phyloP scores from a whole-genome alignment of 2,329 filamentous ascomycete genomes.

The Fusarium chlamydosporum region DNA sequence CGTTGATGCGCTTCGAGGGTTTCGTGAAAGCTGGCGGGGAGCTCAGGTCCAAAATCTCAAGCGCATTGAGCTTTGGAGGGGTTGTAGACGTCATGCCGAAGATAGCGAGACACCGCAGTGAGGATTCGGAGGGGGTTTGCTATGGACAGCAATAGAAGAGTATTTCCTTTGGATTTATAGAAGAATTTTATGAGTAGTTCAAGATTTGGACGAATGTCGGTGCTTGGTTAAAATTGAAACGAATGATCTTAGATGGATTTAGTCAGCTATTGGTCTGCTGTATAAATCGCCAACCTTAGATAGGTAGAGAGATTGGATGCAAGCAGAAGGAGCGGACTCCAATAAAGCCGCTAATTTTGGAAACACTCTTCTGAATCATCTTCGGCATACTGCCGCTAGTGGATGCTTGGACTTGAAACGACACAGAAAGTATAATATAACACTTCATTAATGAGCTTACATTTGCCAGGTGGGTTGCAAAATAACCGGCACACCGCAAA shows the following conservation, averaged over 20 bases:
- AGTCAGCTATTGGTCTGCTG: background rate
- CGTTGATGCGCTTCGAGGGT: constrained; percentile 86
- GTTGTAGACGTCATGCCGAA: constrained; percentile 45
- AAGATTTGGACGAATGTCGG: constrained; percentile 3
- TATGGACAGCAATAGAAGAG: accelerated
- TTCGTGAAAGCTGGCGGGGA: constrained; percentile 69
- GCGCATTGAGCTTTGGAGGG: constrained; percentile 49
- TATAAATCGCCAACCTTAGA: background rate
- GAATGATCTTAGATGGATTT: background rate
- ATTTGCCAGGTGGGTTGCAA: background rate
- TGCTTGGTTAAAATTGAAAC: constrained; percentile 18
- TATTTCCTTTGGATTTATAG: background rate
- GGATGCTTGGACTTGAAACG: no score
- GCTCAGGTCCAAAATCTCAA: constrained; percentile 65
- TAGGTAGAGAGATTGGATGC: constrained; percentile 1
- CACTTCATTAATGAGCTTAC: background rate
- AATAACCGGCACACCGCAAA: no score
- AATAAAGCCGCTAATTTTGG: background rate
- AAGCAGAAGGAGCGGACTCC: background rate
- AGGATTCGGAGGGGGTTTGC: no score
- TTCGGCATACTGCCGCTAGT: background rate
- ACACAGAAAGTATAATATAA: background rate
- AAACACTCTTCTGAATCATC: background rate
- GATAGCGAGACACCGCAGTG: background rate
- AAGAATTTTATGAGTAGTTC: background rate